Conservation (phyloP, 2,329 filamentous ascomycete genomes). For the Dryadomyces sulphureus region DNA sequence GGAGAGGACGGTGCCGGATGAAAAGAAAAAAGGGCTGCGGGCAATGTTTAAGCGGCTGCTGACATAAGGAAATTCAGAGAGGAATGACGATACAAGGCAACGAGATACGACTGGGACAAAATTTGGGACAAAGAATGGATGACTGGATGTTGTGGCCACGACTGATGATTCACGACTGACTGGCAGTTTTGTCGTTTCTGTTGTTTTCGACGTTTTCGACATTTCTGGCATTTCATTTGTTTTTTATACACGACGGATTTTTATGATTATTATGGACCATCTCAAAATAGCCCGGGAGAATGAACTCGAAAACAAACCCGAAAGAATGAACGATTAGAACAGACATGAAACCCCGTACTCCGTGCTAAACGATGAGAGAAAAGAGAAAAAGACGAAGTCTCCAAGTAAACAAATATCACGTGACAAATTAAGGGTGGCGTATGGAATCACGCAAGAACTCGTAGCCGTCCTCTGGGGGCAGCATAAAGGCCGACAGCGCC, state of each 20-base stretch:
- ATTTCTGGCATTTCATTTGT: neutral
- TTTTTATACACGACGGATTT: neutral
- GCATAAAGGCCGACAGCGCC: conserved; percentile 48
- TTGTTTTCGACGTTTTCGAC: neutral
- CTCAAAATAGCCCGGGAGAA: neutral
- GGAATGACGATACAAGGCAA: neutral
- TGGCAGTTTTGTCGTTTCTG: neutral
- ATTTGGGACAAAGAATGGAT: too few relatives aligned
- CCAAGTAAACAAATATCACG: neutral
- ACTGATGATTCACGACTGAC: too few relatives aligned
- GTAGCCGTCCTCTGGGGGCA: conserved; percentile 76
- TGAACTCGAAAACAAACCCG: neutral
- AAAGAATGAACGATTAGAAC: too few relatives aligned
- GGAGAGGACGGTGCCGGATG: neutral
- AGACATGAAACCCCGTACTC: too few relatives aligned
- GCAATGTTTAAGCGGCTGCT: conserved; percentile 9
- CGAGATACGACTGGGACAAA: neutral
- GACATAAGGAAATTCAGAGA: neutral
- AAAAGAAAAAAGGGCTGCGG: conserved; percentile 9
- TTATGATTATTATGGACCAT: neutral
- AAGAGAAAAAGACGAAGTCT: neutral
- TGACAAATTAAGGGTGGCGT: conserved; percentile 33
- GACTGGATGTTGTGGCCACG: too few relatives aligned
- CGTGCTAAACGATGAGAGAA: too few relatives aligned
- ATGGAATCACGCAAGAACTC: conserved; percentile 51